These are phyloP conservation scores for Beauveria bassiana DNA, from an alignment of 2,329 filamentous ascomycete species.

Conservation along the genomic window DNA sequence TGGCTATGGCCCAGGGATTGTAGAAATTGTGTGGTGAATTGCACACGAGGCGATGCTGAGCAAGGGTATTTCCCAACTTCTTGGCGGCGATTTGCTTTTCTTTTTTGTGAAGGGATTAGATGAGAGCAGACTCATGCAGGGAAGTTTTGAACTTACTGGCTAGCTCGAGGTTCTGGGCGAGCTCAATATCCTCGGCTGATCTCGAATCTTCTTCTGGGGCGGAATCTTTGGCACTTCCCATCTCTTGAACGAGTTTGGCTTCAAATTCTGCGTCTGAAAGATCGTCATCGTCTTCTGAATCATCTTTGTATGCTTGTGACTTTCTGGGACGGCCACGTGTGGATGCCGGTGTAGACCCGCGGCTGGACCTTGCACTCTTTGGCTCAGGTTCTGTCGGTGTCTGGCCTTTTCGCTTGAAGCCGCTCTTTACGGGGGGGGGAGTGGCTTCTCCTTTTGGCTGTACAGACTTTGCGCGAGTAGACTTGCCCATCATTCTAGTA, in stretches of 20 bases:
- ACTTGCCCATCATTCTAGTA: slow-evolving; percentile 38
- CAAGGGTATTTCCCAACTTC: slow-evolving; percentile 85
- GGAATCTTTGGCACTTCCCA: slow-evolving; percentile 35
- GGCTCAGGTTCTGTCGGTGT: slow-evolving; percentile 28
- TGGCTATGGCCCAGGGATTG: slow-evolving; percentile 68
- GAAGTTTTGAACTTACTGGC: slow-evolving; percentile 53
- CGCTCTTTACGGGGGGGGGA: slow-evolving; percentile 15
- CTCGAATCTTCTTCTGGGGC: slow-evolving; percentile 24
- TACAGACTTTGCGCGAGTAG: slow-evolving; percentile 14
- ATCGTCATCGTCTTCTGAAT: slow-evolving; percentile 52
- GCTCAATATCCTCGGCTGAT: slow-evolving; percentile 54
- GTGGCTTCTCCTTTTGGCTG: slow-evolving; percentile 16
- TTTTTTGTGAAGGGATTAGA: slow-evolving; percentile 18
- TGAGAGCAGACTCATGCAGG: too few species aligned
- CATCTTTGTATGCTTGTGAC: slow-evolving; percentile 40
- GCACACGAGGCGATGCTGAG: slow-evolving; percentile 86
- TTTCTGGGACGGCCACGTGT: slow-evolving; percentile 44
- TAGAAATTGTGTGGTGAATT: slow-evolving; percentile 97
- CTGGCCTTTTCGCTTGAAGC: slow-evolving; percentile 25
- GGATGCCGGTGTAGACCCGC: slow-evolving; percentile 63
- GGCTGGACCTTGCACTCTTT: slow-evolving; percentile 71
- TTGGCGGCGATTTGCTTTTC: slow-evolving; percentile 82
- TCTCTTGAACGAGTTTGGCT: slow-evolving; percentile 60
- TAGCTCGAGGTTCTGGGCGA: slow-evolving; percentile 61
- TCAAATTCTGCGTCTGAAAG: slow-evolving; percentile 83